Evolutionary conservation across 140 eudicot genomes (phyloP).

Genomic region (Anethum foeniculum): DNA sequence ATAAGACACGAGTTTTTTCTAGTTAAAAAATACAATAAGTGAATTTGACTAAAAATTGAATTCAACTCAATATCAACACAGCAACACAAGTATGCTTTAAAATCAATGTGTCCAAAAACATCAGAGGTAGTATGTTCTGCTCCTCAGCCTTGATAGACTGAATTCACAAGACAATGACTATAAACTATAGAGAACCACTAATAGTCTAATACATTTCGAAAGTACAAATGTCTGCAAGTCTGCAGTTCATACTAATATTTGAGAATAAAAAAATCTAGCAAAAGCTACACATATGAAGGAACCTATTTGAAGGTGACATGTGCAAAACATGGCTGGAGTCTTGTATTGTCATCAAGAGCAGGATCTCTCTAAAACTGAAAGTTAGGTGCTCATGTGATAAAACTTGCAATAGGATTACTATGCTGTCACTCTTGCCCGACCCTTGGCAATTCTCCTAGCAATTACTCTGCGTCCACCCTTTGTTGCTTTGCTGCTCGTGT

Average conservation of each 20-base stretch:
- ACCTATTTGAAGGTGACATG: background rate
- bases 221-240: background rate
- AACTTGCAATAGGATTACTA: constrained; percentile 18
- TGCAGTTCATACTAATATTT: background rate
- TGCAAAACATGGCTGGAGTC: background rate
- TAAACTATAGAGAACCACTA: background rate
- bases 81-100: too few species aligned
- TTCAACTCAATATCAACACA: too few species aligned
- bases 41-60: too few species aligned
- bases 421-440: constrained; percentile 78
- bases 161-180: background rate
- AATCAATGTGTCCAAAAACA: too few species aligned
- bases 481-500: constrained; percentile 67
- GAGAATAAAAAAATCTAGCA: background rate
- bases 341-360: background rate
- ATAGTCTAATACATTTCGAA: background rate
- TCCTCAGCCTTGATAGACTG: background rate
- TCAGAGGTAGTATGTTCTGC: too few species aligned
- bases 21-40: too few species aligned
- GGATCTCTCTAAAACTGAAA: background rate
- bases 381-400: background rate
- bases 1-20: too few species aligned
- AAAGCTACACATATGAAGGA: background rate
- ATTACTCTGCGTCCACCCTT: constrained; percentile 88
- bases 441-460: constrained; percentile 85